Conservation (phyloP, 208 protist genomes). For the Acanthamoeba polyphaga region DNA sequence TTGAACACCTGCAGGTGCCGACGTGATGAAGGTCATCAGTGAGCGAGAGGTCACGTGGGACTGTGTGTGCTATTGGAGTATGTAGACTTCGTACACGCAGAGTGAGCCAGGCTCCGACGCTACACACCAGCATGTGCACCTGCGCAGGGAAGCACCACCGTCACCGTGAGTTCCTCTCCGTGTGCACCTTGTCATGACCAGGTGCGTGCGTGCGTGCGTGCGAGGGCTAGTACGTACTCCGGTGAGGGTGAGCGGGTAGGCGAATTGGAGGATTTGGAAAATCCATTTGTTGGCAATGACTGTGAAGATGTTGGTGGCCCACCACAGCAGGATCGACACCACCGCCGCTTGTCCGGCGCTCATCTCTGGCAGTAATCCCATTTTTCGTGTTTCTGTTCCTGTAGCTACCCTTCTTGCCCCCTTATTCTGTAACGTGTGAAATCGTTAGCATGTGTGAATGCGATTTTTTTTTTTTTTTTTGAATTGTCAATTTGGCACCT, state of each 20-base stretch:
- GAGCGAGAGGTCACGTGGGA: not conserved
- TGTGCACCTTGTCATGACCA: too few species aligned
- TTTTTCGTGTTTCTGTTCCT: not conserved
- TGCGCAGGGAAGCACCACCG: not conserved
- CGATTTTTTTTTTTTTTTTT: too few species aligned
- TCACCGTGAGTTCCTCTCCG: not conserved
- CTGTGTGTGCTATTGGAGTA: not conserved
- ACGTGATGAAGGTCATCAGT: not conserved
- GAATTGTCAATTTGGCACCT: too few species aligned
- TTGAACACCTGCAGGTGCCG: conserved; percentile 6
- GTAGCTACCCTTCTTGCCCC: not conserved
- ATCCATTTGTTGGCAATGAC: conserved; percentile 56
- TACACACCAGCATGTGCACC: conserved; percentile 25
- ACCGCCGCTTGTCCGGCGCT: not conserved
- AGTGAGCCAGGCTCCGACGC: conserved; percentile 12
- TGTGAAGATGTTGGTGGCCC: conserved; percentile 22
- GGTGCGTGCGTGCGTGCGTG: not conserved
- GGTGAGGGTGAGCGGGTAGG: conserved; percentile 27
- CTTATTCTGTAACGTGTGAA: not conserved
- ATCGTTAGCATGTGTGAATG: too few species aligned
- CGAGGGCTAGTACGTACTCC: not conserved
- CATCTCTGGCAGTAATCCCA: not conserved
- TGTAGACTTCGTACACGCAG: not conserved
- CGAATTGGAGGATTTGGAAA: conserved; percentile 22
- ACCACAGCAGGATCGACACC: conserved; percentile 48